phyloP scores from a whole-genome alignment of 2,329 filamentous ascomycete species.

The Penicillium sp. region DNA sequence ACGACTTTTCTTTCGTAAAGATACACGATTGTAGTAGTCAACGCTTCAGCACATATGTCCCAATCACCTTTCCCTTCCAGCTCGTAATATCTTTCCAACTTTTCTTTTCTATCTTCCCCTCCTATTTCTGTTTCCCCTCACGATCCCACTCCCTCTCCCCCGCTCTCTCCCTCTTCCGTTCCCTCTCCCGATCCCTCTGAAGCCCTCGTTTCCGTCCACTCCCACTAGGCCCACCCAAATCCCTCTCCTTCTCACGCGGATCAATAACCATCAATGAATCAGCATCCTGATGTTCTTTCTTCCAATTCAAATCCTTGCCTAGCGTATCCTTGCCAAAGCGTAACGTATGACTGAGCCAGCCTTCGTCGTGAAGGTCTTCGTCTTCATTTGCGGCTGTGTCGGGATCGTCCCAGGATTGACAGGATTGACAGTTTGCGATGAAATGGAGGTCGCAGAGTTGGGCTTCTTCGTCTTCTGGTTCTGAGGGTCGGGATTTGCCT shows the following conservation, averaged over 20 bases:
- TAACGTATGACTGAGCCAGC: constrained; percentile 86
- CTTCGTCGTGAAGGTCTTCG: constrained; percentile 58
- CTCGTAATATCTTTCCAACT: background rate
- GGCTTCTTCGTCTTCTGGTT: constrained; percentile 65
- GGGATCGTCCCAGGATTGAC: constrained; percentile 76
- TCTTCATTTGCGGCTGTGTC: constrained; percentile 53
- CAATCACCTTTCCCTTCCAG: background rate
- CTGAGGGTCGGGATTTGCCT: constrained; percentile 23
- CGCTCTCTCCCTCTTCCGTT: constrained; percentile 43
- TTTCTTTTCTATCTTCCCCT: no score
- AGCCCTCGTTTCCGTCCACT: constrained; percentile 61
- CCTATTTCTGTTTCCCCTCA: constrained; percentile 21
- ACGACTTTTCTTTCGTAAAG: background rate
- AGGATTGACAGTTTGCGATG: constrained; percentile 93
- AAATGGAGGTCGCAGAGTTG: constrained; percentile 92
- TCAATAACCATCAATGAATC: constrained; percentile 83
- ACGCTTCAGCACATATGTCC: no score
- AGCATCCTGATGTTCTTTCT: constrained; percentile 82
- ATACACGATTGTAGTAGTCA: background rate
- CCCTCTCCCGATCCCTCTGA: constrained; percentile 46
- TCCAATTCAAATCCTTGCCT: constrained; percentile 89
- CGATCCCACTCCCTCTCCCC: constrained; percentile 47
- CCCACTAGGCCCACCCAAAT: constrained; percentile 61
- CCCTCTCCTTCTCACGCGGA: constrained; percentile 79
- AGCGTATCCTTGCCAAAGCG: constrained; percentile 87